Base-by-base conservation (phyloP, 495 filamentous ascomycete genomes). In the Pseudotulostoma volvatum region DNA sequence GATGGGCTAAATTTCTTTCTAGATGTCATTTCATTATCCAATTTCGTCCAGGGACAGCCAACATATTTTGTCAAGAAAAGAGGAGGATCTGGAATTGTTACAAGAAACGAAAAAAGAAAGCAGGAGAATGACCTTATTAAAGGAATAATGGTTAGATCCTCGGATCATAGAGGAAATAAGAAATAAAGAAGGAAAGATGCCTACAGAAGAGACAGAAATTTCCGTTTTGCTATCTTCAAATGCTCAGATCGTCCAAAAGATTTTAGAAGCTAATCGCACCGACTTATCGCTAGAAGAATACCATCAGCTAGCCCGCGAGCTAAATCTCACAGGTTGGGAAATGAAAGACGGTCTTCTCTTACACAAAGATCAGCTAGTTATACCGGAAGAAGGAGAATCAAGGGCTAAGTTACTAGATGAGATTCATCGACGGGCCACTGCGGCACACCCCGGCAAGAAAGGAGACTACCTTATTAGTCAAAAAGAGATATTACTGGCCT, bases 1-100 rank as follows among this genome's bases (percentile, higher is more conserved):
- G 35, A 13, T 57, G 33, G 47, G 21, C 40, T 2, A 44, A 60
- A 28, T 43, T 45, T 9, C 37, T 59, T 0, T 44, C 20, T 17
- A 1, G 25, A 5, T 44, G 39, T 38, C 30, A 48, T 19, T 48
- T 44, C 13, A 11, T 40, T 19, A 37, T 48, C 16, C 15, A 23
- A 3, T 41, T 44, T 33, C 16, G 37, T 3, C 41, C 37, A 1
- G 41, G 41, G 18, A 44, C 25, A 20, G 11, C 36, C 14, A 45
- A 45, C 7, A 31, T 15, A 2, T 46, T 53, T 34, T 57, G 1
- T 52, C 45, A 14, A 38, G 43, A 4, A 36, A 32, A 25, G 15
- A 31, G n/a, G 18, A 23, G 5, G 23, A 5, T 11, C 5, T 28
- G 5, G 23, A 28, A 5, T 11, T 5, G 5, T 11, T 5, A 28